Evolutionary conservation across 1,284 basidiomycete species (phyloP).

Genomic region (Apiotrichum akiyoshidainum): DNA sequence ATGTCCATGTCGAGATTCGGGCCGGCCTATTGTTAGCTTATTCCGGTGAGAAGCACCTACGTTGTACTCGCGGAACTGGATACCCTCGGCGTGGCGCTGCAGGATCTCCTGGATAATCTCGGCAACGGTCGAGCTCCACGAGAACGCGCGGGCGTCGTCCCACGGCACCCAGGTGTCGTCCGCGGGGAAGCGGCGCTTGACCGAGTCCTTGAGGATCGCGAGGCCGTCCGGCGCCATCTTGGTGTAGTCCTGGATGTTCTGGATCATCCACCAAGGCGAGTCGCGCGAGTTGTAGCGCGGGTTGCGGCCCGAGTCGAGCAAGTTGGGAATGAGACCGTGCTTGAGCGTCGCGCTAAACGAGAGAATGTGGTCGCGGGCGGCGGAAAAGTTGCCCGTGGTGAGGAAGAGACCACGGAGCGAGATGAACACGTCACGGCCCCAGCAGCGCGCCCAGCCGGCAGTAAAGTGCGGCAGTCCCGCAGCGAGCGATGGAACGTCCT

Average conservation of each 20-base stretch:
- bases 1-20: slow-evolving; percentile 92
- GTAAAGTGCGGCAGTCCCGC: slow-evolving; percentile 94
- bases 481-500: slow-evolving; percentile 73
- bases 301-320: slow-evolving; percentile 78
- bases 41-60: slow-evolving; percentile 22
- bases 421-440: slow-evolving; percentile 97
- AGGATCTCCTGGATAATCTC: slow-evolving; percentile 95
- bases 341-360: slow-evolving; percentile 75
- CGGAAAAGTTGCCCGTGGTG: slow-evolving; percentile 82
- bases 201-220: slow-evolving; percentile 71
- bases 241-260: slow-evolving; percentile 95
- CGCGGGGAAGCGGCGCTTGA: slow-evolving; percentile 86
- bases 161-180: slow-evolving; percentile 92
- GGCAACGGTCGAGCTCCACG: slow-evolving; percentile 74
- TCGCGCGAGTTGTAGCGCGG: slow-evolving; percentile 62
- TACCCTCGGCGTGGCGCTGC: slow-evolving; percentile 87
- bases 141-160: slow-evolving; percentile 80
- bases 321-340: slow-evolving; percentile 87
- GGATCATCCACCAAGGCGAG: slow-evolving; percentile 79
- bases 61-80: slow-evolving; percentile 92
- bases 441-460: slow-evolving; percentile 85
- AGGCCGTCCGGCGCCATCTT: slow-evolving; percentile 78
- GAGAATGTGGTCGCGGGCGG: slow-evolving; percentile 80
- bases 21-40: slow-evolving; percentile 59
- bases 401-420: slow-evolving; percentile 86